Percentiles rank a stretch among this genome's conserved stretches.
Evolutionary conservation across 768 basidiomycete genomes (phyloP).

Genomic region (Sporobolomyces roseus): DNA sequence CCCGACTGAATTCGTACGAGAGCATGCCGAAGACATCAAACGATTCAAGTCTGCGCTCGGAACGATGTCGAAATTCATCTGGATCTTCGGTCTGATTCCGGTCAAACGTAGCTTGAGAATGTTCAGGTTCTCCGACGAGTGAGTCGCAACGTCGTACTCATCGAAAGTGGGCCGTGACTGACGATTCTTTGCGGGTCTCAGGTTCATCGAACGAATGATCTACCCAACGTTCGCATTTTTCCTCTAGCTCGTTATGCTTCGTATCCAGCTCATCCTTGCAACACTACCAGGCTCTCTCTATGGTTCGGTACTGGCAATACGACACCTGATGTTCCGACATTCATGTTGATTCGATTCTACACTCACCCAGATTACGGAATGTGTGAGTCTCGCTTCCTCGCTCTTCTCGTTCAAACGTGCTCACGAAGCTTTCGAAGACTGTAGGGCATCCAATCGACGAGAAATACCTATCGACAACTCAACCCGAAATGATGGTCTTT

Average conservation of each 20-base stretch:
- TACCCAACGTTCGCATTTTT: conserved; percentile 42
- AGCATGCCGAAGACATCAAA: conserved; percentile 50
- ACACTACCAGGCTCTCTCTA: conserved; percentile 41
- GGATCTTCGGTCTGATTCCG: conserved; percentile 50
- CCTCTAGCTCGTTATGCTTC: neutral
- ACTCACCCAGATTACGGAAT: conserved; percentile 52
- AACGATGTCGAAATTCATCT: conserved; percentile 50
- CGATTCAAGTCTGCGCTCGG: conserved; percentile 49
- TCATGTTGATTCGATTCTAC: conserved; percentile 51
- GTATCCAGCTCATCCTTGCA: neutral
- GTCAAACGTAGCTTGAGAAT: conserved; percentile 51
- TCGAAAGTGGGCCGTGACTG: too few species aligned
- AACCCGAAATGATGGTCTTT: conserved; percentile 53
- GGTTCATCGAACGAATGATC: conserved; percentile 50
- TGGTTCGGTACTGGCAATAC: conserved; percentile 52
- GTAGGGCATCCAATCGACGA: conserved; percentile 49
- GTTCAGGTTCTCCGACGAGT: conserved; percentile 52
- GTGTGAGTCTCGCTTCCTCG: conserved; percentile 41
- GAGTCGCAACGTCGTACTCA: neutral
- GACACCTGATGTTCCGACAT: conserved; percentile 47
- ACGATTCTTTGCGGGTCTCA: neutral
- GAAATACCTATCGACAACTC: conserved; percentile 48
- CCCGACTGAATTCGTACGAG: conserved; percentile 50
- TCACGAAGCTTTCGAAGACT: too few species aligned
- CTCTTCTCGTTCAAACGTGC: too few species aligned